A percentile compares a stretch with the other conserved stretches of the same genome.
These are phyloP conservation scores for Hypericum perforatum DNA, from an alignment of 345 rosid genomes.

Conservation along the genomic window DNA sequence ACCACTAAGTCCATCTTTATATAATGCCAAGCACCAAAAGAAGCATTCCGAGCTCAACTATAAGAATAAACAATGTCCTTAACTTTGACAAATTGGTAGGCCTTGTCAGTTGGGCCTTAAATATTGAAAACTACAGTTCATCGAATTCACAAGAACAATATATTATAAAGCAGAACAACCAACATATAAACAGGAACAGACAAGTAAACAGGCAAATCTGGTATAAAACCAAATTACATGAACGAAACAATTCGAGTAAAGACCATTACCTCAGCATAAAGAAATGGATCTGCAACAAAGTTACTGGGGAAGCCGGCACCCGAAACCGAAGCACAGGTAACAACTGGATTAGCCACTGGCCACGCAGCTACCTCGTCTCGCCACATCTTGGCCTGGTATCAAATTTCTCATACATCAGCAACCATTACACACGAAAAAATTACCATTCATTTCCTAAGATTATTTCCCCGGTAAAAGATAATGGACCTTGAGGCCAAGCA, in stretches of 20 bases:
- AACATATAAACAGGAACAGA: too few species aligned
- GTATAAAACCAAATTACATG: background rate
- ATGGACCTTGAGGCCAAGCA: too few species aligned
- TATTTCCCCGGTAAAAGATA: too few species aligned
- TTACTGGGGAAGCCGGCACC: slow-evolving; percentile 74
- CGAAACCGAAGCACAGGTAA: slow-evolving; percentile 78
- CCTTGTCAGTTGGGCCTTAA: too few species aligned
- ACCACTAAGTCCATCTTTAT: too few species aligned
- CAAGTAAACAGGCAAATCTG: background rate
- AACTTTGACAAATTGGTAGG: too few species aligned
- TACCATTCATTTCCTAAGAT: background rate
- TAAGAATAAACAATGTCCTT: too few species aligned
- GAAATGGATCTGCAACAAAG: slow-evolving; percentile 92
- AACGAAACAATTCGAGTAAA: background rate
- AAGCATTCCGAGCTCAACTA: too few species aligned
- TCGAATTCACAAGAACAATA: too few species aligned
- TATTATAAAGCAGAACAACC: too few species aligned
- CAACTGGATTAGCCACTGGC: slow-evolving; percentile 95
- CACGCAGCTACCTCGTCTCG: slow-evolving; percentile 67
- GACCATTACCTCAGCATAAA: slow-evolving; percentile 59
- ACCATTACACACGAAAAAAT: background rate
- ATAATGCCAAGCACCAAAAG: too few species aligned
- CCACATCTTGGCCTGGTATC: slow-evolving; percentile 56
- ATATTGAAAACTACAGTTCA: too few species aligned
- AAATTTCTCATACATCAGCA: slow-evolving; percentile 12